These are phyloP conservation scores for Sisymbrium altissimum DNA, from an alignment of 345 rosid species.

Conservation along the genomic window DNA sequence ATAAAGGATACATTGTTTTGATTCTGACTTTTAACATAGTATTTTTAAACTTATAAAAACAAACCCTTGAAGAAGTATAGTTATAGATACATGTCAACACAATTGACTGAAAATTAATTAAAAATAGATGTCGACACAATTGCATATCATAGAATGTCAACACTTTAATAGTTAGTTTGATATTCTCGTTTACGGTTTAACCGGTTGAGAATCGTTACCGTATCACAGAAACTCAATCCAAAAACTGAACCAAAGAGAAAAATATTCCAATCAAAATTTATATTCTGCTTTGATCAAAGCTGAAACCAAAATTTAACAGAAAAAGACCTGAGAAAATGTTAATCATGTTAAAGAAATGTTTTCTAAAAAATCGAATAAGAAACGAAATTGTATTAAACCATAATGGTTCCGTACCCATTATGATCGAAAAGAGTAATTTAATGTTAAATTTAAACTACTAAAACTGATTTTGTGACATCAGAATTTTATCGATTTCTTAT, in stretches of 20 bases:
- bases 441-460: no score
- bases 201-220: background rate
- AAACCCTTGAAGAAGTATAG: background rate
- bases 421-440: no score
- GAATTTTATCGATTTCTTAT: no score
- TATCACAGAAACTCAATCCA: background rate
- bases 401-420: background rate
- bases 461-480: background rate
- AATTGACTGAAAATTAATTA: no score
- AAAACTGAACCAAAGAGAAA: background rate
- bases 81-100: no score
- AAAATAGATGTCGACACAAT: background rate
- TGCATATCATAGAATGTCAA: conserved; percentile 8
- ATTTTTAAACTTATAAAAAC: background rate
- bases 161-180: background rate
- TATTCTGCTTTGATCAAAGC: background rate
- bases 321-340: background rate
- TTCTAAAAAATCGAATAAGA: background rate
- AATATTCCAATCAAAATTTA: background rate
- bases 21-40: background rate
- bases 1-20: background rate
- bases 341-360: background rate
- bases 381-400: background rate
- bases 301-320: background rate
- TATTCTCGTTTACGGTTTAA: background rate